Conservation (phyloP, 2,329 filamentous ascomycete species). For the Capronia americana region DNA sequence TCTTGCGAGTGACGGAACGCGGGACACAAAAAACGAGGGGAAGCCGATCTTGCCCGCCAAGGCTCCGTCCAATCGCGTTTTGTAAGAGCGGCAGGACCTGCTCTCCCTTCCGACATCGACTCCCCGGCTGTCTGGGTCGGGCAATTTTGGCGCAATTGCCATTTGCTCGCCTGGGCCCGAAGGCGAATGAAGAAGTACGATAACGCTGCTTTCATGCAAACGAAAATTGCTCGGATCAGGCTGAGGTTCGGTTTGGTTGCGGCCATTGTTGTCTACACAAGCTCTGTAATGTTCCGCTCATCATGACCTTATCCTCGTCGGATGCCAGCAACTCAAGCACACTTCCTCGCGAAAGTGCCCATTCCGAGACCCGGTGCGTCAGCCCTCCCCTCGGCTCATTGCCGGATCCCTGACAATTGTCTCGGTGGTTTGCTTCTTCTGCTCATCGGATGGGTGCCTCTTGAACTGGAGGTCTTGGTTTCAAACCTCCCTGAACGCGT, state of each 20-base stretch:
- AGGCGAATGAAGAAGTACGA: neutral
- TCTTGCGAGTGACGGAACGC: conserved; percentile 6
- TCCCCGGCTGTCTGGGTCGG: conserved; percentile 5
- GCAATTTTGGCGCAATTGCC: neutral
- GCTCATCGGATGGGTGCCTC: conserved; percentile 1
- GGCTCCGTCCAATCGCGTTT: conserved; percentile 1
- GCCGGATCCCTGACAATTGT: conserved; percentile 3
- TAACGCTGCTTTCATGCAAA: conserved; percentile 17
- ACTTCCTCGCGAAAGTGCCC: neutral
- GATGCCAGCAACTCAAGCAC: conserved; percentile 9
- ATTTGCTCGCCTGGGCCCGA: neutral
- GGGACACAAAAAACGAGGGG: conserved; percentile 21
- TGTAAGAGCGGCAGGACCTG: neutral
- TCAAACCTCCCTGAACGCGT: neutral
- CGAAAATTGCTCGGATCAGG: conserved; percentile 35
- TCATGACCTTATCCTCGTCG: conserved; percentile 12
- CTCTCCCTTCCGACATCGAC: conserved; percentile 2
- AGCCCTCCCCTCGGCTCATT: neutral
- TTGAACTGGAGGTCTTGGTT: neutral
- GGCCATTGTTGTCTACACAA: conserved; percentile 6
- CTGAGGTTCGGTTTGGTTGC: conserved; percentile 18
- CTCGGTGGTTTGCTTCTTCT: neutral
- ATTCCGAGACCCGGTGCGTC: neutral
- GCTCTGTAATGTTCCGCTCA: conserved; percentile 8
- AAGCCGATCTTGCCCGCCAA: conserved; percentile 16